Base-by-base conservation (phyloP, 371 early-diverging fungal genomes). In the Rhizopus sp. region DNA sequence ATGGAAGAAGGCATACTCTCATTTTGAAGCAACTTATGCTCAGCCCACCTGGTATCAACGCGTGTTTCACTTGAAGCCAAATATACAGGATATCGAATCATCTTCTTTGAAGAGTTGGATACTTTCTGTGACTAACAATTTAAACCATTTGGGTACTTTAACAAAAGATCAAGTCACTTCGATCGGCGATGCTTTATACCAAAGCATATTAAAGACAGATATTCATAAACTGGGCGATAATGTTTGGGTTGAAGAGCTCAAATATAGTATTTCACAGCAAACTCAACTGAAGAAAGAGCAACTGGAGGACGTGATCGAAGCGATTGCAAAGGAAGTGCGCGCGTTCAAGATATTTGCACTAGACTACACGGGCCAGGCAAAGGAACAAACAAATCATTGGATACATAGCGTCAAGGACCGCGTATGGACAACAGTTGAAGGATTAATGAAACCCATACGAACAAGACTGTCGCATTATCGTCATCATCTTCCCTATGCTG, bases 21-120 rank as follows among this genome's bases (percentile, higher is more conserved):
- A 37, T 31, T 38, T 68, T n/a, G 47, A 55, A 37, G 38, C 50
- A 3, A 8, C 13, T 0, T 67, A 52, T 49, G 42, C 53, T 31
- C 38, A 37, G 10, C 63, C 63, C 13, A 46, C 52, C 33, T 68
- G 68, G 68, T 63, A 60, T 16, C 63, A 68, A 46, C 57, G 60
- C 12, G 55, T 75, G 35, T 48, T 64, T 5, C 49, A 65, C 7
- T 50, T 54, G 1, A 62, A 54, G 54, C 42, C 57, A 59, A 34
- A 51, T 49, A 7, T 77, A 51, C 68, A 59, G 57, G 48, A 60
- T 9, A 60, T 15, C 15, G 55, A 49, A 62, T 68, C 50, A 10
- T 50, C 52, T 38, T 59, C 45, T 1, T 53, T 57, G 34, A 32
- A 50, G 7, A 12, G 16, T 7, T 63, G 63, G 60, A 7, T 63